Percentiles rank a stretch among this genome's conserved stretches.
Conservation (phyloP, 345 rosid genomes). For the Camelina neglecta region DNA sequence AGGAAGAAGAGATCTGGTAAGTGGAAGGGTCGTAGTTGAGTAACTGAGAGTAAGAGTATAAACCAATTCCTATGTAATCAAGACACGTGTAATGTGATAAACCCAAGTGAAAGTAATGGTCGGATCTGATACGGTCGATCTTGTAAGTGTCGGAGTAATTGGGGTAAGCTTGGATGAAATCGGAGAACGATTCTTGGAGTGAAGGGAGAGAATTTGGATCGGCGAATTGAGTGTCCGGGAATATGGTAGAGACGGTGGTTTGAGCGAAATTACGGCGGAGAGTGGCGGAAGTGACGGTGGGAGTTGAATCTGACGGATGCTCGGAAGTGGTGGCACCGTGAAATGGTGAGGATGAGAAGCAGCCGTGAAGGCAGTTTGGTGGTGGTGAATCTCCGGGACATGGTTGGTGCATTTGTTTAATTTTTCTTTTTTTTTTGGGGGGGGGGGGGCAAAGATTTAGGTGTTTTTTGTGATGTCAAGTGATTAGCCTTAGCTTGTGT, state of each 20-base stretch:
- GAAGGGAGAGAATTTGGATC: conserved; percentile 86
- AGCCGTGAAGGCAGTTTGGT: conserved; percentile 63
- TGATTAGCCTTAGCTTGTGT: too few relatives aligned
- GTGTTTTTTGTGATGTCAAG: too few relatives aligned
- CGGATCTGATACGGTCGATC: conserved; percentile 68
- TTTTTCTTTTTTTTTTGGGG: too few relatives aligned
- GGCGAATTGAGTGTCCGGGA: conserved; percentile 74
- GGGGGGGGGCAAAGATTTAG: too few relatives aligned
- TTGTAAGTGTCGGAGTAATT: conserved; percentile 58
- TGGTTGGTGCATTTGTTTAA: too few relatives aligned
- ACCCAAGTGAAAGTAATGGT: conserved; percentile 73
- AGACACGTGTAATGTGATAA: conserved; percentile 72
- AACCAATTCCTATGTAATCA: conserved; percentile 90
- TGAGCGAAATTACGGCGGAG: conserved; percentile 69
- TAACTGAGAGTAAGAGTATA: conserved; percentile 77
- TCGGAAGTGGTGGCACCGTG: conserved; percentile 46
- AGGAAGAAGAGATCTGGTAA: conserved; percentile 52
- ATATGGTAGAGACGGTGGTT: conserved; percentile 63
- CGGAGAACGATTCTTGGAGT: conserved; percentile 59
- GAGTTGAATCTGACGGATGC: conserved; percentile 40
- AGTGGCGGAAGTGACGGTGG: conserved; percentile 59
- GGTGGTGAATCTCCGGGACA: too few relatives aligned
- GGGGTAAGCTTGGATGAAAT: conserved; percentile 71
- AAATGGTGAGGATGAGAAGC: conserved; percentile 56
- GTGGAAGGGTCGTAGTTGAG: conserved; percentile 52